phyloP scores from a whole-genome alignment of 2,329 filamentous ascomycete species.

The Harringtonia lauricola region DNA sequence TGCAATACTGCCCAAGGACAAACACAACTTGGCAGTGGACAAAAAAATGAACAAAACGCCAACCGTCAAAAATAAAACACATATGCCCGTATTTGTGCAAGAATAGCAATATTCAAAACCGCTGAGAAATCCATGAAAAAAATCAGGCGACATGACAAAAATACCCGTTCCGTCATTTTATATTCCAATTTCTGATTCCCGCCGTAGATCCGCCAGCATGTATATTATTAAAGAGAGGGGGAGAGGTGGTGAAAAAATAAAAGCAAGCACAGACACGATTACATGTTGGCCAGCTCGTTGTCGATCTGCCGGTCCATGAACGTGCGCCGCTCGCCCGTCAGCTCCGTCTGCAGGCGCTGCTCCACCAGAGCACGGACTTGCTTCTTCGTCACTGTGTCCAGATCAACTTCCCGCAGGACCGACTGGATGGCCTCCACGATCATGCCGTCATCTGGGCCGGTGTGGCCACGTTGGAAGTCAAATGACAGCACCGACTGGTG shows the following conservation, averaged over 20 bases:
- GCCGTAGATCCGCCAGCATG: background rate
- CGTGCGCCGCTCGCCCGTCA: slow-evolving; percentile 71
- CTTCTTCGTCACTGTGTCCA: slow-evolving; percentile 98
- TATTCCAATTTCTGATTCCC: background rate
- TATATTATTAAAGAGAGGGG: background rate
- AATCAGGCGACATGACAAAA: background rate
- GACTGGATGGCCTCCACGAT: slow-evolving; percentile 78
- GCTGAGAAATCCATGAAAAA: background rate
- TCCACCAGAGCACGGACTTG: slow-evolving; percentile 86
- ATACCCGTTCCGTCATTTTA: background rate
- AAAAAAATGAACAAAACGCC: background rate
- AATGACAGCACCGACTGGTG: slow-evolving; percentile 43
- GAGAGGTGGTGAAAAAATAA: background rate
- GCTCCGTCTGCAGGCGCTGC: slow-evolving; percentile 82
- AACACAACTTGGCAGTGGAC: too few relatives aligned
- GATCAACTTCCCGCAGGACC: slow-evolving; percentile 77
- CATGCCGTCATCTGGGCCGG: slow-evolving; percentile 64
- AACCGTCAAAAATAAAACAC: background rate
- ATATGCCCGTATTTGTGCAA: too few relatives aligned
- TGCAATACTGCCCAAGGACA: too few relatives aligned
- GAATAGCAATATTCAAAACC: too few relatives aligned
- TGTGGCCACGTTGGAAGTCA: slow-evolving; percentile 47
- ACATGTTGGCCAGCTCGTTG: slow-evolving; percentile 88
- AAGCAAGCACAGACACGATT: background rate
- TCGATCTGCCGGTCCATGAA: slow-evolving; percentile 95